Evolutionary conservation across 208 protist genomes (phyloP), one percentile per base, ranked within the genome.

Genomic region (Crithidia sp.): DNA sequence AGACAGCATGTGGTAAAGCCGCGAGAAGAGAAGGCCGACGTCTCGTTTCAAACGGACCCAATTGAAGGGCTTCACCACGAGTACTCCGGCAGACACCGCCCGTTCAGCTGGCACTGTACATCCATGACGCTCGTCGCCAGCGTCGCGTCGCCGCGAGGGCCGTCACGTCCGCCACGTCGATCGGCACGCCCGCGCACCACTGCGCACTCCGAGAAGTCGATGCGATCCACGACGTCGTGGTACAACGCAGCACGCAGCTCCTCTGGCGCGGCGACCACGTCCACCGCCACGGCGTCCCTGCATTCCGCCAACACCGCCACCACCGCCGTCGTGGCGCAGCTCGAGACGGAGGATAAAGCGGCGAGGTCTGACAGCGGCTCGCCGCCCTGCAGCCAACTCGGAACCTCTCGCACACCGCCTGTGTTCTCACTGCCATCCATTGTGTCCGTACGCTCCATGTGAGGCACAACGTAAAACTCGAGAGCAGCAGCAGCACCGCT

Each of bases 231-330:
- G 40, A 75, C 74, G 69, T 79, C 70, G 70, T 88, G 86, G 45
- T 74, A 85, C 53, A 88, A 9, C 17, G 86, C 86, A 4, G 86
- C 86, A 3, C 68, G 71, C 67, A 91, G 67, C 74, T 91, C 86
- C 43, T 50, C 59, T 13, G 86, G 86, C 2, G 86, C 75, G 7
- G 37, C 54, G 2, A 87, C 72, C 13, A 82, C 57, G 40, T 82
- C 70, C 37, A 91, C 79, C 13, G 64, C 50, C 49, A 88, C 73
- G n/a, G 59, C 64, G 7, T 74, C 59, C 9, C 55, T 40, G 5
- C 74, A 44, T 53, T 85, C 82, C 36, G 77, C 80, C 62, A 91
- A 63, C 7, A 91, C 56, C 9, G 86, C 77, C 13, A 91, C 70
- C 17, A 84, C 55, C 0, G 81, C 72, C 0, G 53, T 72, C 12